These are phyloP conservation scores for Candida multigemmis DNA, from an alignment of 805 yeast species.

Conservation along the genomic window DNA sequence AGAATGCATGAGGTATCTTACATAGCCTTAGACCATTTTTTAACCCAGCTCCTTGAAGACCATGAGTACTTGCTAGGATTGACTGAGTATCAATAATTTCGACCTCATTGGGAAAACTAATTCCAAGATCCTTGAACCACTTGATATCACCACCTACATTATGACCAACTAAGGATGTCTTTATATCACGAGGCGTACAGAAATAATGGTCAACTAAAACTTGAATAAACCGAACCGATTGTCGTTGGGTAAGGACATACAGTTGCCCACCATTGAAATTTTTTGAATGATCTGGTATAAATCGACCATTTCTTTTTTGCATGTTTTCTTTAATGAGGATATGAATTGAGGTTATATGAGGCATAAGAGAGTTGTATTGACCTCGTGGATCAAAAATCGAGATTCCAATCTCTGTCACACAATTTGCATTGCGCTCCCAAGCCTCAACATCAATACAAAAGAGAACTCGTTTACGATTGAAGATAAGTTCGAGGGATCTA, in stretches of 20 bases:
- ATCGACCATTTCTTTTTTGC: conserved; percentile 39
- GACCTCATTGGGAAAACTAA: conserved; percentile 30
- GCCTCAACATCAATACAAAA: conserved; percentile 52
- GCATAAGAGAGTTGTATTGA: conserved; percentile 28
- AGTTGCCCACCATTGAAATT: conserved; percentile 45
- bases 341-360: conserved; percentile 30
- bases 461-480: conserved; percentile 17
- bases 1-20: conserved; percentile 43
- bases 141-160: conserved; percentile 47
- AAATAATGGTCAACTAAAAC: conserved; percentile 36
- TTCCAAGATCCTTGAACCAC: conserved; percentile 39
- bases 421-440: conserved; percentile 32
- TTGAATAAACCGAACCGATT: conserved; percentile 32
- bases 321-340: conserved; percentile 37
- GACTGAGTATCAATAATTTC: conserved; percentile 38
- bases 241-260: conserved; percentile 24
- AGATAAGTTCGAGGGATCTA: conserved; percentile 7
- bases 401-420: conserved; percentile 50
- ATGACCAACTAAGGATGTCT: conserved; percentile 47
- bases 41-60: conserved; percentile 30
- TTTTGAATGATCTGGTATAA: conserved; percentile 44
- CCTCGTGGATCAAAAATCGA: conserved; percentile 47
- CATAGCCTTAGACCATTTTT: conserved; percentile 36
- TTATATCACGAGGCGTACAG: conserved; percentile 6
- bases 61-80: conserved; percentile 31